Evolutionary conservation across 306 rosid genomes (phyloP).

Genomic region (Pueraria montana): DNA sequence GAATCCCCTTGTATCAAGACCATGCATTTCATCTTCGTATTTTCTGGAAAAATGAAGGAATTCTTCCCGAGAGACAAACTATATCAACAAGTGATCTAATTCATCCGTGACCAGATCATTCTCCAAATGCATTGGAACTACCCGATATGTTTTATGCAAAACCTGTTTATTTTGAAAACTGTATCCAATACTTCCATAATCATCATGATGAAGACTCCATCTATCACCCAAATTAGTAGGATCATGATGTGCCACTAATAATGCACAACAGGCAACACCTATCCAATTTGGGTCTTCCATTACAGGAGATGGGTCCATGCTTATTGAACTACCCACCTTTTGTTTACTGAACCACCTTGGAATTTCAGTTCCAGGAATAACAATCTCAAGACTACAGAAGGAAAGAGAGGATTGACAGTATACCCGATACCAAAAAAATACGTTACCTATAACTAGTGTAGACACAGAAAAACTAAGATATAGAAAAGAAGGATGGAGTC

Average conservation of each 20-base stretch:
- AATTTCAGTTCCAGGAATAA: conserved; percentile 19
- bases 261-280: not conserved
- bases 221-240: not conserved
- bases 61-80: not conserved
- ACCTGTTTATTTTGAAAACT: not conserved
- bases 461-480: not conserved
- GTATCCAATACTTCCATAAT: not conserved
- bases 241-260: not conserved
- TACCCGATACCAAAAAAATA: not conserved
- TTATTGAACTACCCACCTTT: not conserved
- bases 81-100: not conserved
- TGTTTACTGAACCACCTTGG: conserved; percentile 31
- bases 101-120: not conserved
- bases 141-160: too few relatives aligned
- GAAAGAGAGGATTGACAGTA: not conserved
- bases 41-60: too few relatives aligned
- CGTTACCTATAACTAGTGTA: not conserved
- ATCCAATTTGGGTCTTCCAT: not conserved
- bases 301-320: not conserved
- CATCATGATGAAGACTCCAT: too few relatives aligned
- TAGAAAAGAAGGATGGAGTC: not conserved
- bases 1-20: too few relatives aligned
- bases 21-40: too few relatives aligned
- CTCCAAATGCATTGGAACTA: not conserved
- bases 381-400: accelerated